Conservation (phyloP, 352 stramenopile species). For the Pythium oligandrum region DNA sequence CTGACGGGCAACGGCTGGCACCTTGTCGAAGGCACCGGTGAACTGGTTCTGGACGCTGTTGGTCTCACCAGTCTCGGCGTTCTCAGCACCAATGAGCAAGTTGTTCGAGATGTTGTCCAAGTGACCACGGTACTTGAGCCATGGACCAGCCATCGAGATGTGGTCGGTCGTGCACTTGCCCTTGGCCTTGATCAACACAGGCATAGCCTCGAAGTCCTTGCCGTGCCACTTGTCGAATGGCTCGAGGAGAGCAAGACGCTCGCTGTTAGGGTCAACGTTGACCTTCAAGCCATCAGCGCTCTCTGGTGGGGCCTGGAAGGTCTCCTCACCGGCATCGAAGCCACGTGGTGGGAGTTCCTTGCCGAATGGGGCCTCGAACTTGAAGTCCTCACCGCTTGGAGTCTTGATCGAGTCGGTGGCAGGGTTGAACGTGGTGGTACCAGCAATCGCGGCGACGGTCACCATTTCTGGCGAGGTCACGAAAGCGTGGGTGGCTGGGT, state of each 20-base stretch:
- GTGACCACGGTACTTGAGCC: slow-evolving; percentile 93
- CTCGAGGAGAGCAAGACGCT: slow-evolving; percentile 85
- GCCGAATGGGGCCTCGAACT: slow-evolving; percentile 87
- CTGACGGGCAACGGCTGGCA: slow-evolving; percentile 83
- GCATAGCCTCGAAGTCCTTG: slow-evolving; percentile 84
- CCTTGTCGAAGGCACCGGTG: slow-evolving; percentile 84
- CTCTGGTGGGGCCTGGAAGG: slow-evolving; percentile 84
- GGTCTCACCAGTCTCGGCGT: slow-evolving; percentile 90
- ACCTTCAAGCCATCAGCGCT: slow-evolving; percentile 65
- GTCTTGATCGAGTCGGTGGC: slow-evolving; percentile 86
- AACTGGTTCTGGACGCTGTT: slow-evolving; percentile 91
- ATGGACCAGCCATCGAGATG: slow-evolving; percentile 92
- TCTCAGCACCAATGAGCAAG: slow-evolving; percentile 91
- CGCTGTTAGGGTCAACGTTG: slow-evolving; percentile 76
- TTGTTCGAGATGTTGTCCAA: slow-evolving; percentile 96
- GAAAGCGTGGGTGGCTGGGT: slow-evolving; percentile 91
- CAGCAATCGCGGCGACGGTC: slow-evolving; percentile 87
- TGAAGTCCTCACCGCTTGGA: slow-evolving; percentile 84
- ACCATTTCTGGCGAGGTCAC: slow-evolving; percentile 91
- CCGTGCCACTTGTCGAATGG: slow-evolving; percentile 89
- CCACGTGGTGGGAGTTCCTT: slow-evolving; percentile 89
- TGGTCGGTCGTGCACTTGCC: slow-evolving; percentile 95
- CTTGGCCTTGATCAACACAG: slow-evolving; percentile 93
- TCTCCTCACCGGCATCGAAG: slow-evolving; percentile 90
- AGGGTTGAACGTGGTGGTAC: slow-evolving; percentile 89